Evolutionary conservation across 2,329 filamentous ascomycete species (phyloP).

Genomic region (Neofusicoccum cordaticola): DNA sequence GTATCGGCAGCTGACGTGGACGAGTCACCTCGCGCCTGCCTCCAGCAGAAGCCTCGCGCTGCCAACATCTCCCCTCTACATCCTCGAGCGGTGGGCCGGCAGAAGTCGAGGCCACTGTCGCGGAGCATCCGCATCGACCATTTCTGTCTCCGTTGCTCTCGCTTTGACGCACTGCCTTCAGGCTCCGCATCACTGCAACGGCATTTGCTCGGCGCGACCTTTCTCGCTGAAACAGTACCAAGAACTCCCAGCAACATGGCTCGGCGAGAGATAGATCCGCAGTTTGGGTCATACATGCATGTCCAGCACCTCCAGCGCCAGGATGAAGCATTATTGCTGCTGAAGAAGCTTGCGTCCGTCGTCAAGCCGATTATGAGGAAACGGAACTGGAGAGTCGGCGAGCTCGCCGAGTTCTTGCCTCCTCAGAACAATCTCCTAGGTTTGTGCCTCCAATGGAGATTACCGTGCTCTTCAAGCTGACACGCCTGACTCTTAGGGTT

Average conservation of each 20-base stretch:
- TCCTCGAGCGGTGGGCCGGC: background rate
- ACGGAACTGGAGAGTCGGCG: conserved; percentile 73
- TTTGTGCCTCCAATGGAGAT: conserved; percentile 27
- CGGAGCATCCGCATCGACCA: background rate
- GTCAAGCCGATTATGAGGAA: conserved; percentile 96
- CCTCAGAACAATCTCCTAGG: conserved; percentile 70
- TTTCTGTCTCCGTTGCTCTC: background rate
- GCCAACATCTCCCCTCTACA: background rate
- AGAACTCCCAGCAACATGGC: conserved; percentile 1
- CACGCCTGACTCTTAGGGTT: conserved; percentile 49
- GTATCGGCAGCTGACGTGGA: conserved; percentile 2
- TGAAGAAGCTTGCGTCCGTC: conserved; percentile 79
- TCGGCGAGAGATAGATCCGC: conserved; percentile 44
- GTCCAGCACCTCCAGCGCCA: conserved; percentile 44
- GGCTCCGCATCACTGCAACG: background rate
- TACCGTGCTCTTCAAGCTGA: background rate
- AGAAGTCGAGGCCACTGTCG: background rate
- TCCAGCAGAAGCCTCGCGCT: background rate
- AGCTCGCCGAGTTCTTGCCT: conserved; percentile 83
- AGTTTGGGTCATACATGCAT: conserved; percentile 51
- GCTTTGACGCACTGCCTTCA: background rate
- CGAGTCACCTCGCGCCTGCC: background rate
- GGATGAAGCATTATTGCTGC: conserved; percentile 52
- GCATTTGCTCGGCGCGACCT: background rate
- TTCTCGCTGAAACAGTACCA: background rate